Evolutionary conservation across 2,329 filamentous ascomycete species (phyloP), one percentile per base, ranked within the genome.

Genomic region (Microdochium paspali): DNA sequence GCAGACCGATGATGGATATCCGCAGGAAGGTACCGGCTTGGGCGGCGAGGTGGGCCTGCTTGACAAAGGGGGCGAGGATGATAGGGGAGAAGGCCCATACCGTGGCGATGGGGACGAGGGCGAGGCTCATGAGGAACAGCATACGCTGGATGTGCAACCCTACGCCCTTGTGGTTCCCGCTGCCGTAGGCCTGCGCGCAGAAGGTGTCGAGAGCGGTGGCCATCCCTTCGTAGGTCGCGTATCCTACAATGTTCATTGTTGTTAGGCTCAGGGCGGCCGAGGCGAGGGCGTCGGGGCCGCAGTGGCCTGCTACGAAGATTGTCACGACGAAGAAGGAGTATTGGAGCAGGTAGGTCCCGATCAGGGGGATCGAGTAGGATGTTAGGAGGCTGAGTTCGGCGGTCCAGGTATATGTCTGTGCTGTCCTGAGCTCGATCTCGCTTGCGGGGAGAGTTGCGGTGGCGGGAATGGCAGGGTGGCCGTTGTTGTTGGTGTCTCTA

Each of bases 71-170:
- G 2, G 63, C 58, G 18, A 76, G 54, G 12, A 77, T 66, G 55
- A 61, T 66, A 1, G 71, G 68, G 1, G 74, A 76, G 46, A 57
- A 68, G 7, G 72, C 45, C 76, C 76, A 79, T 24, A 75, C 49
- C 1, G 62, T 61, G 13, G 63, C 72, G 43, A 79, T 70, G 2
- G 74, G 75, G 15, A 77, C 51, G 2, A 67, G 66, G 6, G 68
- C 63, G 18, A 73, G 53, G 7, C 67, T 54, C 66, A 77, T 74
- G 24, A 77, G 60, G 13, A 75, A 52, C 6, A 74, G 55, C 70
- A 77, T 78, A 3, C 72, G 67, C 51, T 77, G 75, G 0, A 77
- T 60, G 47, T 79, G 72, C 30, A 79, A 50, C 0, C 75, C 75
- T 15, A 79, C 74, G 15, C 68, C 66, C 10, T 63, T 59, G 35